These are phyloP conservation scores for Fusarium piperis DNA, from an alignment of 2,329 filamentous ascomycete species.

Conservation along the genomic window DNA sequence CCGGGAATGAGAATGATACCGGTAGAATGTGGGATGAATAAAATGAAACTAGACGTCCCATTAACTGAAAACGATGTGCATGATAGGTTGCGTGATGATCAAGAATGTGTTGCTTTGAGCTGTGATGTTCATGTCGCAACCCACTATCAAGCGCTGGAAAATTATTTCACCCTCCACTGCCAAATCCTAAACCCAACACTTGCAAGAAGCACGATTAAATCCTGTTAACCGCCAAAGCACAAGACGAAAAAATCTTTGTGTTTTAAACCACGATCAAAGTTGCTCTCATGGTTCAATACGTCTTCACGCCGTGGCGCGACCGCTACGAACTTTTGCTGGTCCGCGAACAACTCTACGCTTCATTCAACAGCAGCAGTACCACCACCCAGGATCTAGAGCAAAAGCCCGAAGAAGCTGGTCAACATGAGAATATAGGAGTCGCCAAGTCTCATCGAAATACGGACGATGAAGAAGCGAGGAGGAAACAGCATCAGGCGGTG, in stretches of 20 bases:
- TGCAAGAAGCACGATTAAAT: neutral
- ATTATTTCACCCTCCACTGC: conserved; percentile 5
- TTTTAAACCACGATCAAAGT: neutral
- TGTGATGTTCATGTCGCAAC: neutral
- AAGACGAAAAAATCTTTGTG: neutral
- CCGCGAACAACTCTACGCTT: conserved; percentile 69
- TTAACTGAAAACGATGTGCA: neutral
- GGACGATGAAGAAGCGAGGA: conserved; percentile 29
- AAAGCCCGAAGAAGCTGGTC: neutral
- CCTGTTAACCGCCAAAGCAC: neutral
- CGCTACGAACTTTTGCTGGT: conserved; percentile 72
- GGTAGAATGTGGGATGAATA: neutral
- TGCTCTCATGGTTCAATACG: conserved; percentile 71
- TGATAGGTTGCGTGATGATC: neutral
- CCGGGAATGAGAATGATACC: neutral
- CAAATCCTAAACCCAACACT: conserved; percentile 3
- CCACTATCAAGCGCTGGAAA: conserved; percentile 6
- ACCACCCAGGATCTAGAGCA: neutral
- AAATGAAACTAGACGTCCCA: neutral
- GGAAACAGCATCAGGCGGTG: conserved; percentile 59
- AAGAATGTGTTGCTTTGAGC: neutral
- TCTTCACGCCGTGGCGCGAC: conserved; percentile 78
- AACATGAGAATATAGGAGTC: neutral
- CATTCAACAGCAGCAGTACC: conserved; percentile 16
- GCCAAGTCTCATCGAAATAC: neutral